Conservation (phyloP, 1,139 yeast species). For the Blastobotrys illinoisensis region DNA sequence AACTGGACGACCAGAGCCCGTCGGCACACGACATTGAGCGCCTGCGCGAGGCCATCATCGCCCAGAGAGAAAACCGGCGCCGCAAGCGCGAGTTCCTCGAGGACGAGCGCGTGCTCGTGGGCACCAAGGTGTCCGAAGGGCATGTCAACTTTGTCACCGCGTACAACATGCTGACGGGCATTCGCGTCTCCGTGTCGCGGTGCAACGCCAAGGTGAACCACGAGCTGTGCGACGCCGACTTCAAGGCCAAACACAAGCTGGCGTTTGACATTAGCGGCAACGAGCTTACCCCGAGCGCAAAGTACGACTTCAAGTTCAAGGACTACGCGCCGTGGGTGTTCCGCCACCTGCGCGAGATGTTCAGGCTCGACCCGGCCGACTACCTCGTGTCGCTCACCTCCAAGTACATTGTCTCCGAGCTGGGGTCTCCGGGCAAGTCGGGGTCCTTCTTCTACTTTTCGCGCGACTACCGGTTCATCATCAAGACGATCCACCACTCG, state of each 20-base stretch:
- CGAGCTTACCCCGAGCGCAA: constrained; percentile 85
- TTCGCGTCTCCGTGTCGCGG: constrained; percentile 88
- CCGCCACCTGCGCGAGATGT: constrained; percentile 69
- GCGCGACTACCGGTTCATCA: constrained; percentile 86
- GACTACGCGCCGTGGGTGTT: constrained; percentile 96
- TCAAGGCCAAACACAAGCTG: constrained; percentile 64
- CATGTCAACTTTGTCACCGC: constrained; percentile 93
- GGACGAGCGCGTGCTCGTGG: constrained; percentile 65
- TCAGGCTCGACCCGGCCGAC: constrained; percentile 93
- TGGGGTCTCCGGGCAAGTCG: constrained; percentile 95
- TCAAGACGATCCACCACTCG: constrained; percentile 90
- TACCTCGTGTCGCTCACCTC: constrained; percentile 89
- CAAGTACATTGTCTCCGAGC: constrained; percentile 83
- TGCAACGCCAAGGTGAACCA: constrained; percentile 78
- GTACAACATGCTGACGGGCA: constrained; percentile 95
- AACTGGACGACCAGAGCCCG: constrained; percentile 14
- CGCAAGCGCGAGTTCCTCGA: constrained; percentile 42
- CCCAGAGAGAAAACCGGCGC: constrained; percentile 41
- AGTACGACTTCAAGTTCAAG: constrained; percentile 93
- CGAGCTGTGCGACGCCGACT: constrained; percentile 65
- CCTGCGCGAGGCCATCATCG: constrained; percentile 27
- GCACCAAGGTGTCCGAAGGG: constrained; percentile 83
- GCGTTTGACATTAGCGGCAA: constrained; percentile 87
- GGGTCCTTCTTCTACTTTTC: constrained; percentile 96
- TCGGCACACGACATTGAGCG: constrained; percentile 25